These are phyloP conservation scores for Podila epigama DNA, from an alignment of 192 early-diverging fungal species.

Conservation along the genomic window DNA sequence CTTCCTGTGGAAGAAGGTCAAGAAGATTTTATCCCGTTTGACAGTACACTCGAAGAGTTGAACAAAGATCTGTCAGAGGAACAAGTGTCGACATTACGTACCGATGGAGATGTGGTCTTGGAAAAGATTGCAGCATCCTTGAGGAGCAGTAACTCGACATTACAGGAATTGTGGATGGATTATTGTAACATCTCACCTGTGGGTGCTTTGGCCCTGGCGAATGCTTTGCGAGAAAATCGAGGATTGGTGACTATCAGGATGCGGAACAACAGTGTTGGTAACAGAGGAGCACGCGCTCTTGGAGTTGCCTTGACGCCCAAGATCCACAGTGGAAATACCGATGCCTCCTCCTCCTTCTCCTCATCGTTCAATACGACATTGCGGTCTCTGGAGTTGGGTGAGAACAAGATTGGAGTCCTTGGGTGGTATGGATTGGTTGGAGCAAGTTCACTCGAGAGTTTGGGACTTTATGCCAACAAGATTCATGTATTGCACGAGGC, in stretches of 20 bases:
- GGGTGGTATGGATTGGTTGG: slow-evolving; percentile 52
- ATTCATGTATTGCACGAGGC: slow-evolving; percentile 41
- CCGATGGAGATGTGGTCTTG: slow-evolving; percentile 51
- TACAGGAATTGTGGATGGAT: slow-evolving; percentile 54
- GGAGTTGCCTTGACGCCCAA: slow-evolving; percentile 15
- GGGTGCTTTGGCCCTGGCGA: slow-evolving; percentile 28
- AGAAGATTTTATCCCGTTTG: slow-evolving; percentile 30
- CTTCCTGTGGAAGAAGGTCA: slow-evolving; percentile 30
- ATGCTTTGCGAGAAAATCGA: slow-evolving; percentile 25
- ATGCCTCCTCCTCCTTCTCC: too few species aligned
- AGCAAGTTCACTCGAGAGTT: slow-evolving; percentile 38
- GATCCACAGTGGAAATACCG: neutral
- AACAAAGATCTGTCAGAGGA: slow-evolving; percentile 16
- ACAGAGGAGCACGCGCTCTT: slow-evolving; percentile 48
- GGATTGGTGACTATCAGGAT: slow-evolving; percentile 41
- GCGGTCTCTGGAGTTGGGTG: slow-evolving; percentile 51
- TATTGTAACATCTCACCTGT: slow-evolving; percentile 51
- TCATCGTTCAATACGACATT: slow-evolving; percentile 28
- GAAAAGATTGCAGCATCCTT: slow-evolving; percentile 26
- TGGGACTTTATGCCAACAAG: slow-evolving; percentile 56
- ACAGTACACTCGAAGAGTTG: slow-evolving; percentile 15
- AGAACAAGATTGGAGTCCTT: slow-evolving; percentile 46
- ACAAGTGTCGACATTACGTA: slow-evolving; percentile 23
- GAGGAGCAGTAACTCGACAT: slow-evolving; percentile 17
- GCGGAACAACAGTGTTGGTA: slow-evolving; percentile 53